Base-by-base conservation (phyloP, 805 yeast species). In the Yarrowia deformans region DNA sequence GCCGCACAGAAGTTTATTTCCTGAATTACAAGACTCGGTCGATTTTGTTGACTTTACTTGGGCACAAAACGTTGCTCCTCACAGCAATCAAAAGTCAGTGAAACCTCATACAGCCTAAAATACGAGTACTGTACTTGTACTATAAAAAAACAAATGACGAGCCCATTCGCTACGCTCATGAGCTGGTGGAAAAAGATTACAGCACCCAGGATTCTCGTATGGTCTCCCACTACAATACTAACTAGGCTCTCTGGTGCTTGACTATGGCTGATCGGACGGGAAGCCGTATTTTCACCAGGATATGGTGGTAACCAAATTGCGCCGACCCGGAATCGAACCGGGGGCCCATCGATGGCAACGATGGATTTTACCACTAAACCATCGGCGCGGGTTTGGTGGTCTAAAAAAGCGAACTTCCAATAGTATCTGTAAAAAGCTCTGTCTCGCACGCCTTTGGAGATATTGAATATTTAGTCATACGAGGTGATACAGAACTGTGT, bases 331-430 rank as follows among this genome's bases (percentile, higher is more conserved):
- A 52, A 52, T 52, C 56, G 56, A 52, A 52, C 58, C 58, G 58
- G 58, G 58, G 58, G 58, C 58, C 58, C 58, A 52, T 52, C 58
- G 58, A 52, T 52, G 58, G 58, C 58, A 52, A 52, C 58, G 58
- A 52, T 52, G 58, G 58, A 52, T 52, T 52, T 52, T 52, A 52
- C 58, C 58, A 52, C 58, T 35, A 52, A 52, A 52, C 58, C 43
- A 35, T 52, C 43, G 43, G 43, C 43, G 43, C 43, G 32, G 3
- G 10, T 14, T 48, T 29, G 12, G 4, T 23, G 50, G 12, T 12
- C 3, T 8, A 2, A 69, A 18, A 50, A n/a, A 34, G 37, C 18
- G 55, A 9, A 49, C 23, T 49, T 49, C 16, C 23, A 32, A 49
- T 16, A 32, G 12, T 4, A 4, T 1, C 39, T 14, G 19, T 16